Evolutionary conservation across 768 basidiomycete genomes (phyloP).

Genomic region (Phylloporus arenicola): DNA sequence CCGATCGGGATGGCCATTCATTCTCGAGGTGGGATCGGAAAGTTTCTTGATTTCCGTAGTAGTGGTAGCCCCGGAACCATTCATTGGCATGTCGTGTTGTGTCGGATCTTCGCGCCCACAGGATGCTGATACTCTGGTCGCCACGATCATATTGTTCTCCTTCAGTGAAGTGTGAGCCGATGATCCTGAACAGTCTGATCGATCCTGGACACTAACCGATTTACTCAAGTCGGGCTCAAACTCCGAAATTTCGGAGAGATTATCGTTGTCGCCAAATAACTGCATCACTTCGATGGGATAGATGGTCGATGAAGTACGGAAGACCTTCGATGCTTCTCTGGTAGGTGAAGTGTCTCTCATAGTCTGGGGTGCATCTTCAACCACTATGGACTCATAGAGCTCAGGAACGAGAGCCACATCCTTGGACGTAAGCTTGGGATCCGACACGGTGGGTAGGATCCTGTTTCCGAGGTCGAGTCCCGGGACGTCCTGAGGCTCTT

Average conservation of each 20-base stretch:
- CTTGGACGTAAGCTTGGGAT: background rate
- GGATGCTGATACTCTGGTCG: background rate
- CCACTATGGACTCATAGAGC: background rate
- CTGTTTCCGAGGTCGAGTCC: background rate
- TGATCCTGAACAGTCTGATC: too few species aligned
- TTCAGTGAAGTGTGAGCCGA: too few species aligned
- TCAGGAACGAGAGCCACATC: background rate
- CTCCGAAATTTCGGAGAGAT: constrained; percentile 33
- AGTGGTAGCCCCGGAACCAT: constrained; percentile 1
- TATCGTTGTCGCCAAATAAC: constrained; percentile 19
- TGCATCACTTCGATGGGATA: background rate
- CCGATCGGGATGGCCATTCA: background rate
- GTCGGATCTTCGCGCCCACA: background rate
- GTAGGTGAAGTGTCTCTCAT: background rate
- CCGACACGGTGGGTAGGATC: background rate
- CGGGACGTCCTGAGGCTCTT: constrained; percentile 8
- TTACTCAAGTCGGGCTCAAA: constrained; percentile 9
- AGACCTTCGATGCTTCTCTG: background rate
- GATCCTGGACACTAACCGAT: too few species aligned
- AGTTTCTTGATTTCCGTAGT: background rate
- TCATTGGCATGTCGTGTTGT: constrained; percentile 6
- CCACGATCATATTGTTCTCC: background rate
- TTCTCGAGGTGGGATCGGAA: background rate
- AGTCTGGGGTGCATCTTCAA: background rate
- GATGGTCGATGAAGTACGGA: background rate